Evolutionary conservation across 2,329 filamentous ascomycete species (phyloP).

Genomic region (Arthroderma uncinatum): DNA sequence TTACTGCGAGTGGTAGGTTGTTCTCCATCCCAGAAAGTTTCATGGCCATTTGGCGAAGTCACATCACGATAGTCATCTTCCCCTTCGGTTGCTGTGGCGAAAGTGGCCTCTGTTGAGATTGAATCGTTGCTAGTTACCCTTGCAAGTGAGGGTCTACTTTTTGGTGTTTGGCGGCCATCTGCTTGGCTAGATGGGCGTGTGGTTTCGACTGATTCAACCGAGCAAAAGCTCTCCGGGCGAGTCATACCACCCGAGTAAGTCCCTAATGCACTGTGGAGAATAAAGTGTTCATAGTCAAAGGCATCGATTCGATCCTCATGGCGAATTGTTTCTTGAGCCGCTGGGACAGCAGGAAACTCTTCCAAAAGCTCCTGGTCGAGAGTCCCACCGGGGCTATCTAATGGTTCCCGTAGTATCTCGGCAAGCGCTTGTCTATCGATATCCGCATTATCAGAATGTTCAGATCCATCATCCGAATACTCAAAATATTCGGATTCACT

Average conservation of each 20-base stretch:
- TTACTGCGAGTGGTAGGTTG: not conserved
- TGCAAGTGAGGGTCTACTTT: slow-evolving; percentile 24
- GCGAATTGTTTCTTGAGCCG: slow-evolving; percentile 49
- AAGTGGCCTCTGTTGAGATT: slow-evolving; percentile 50
- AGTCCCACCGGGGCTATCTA: slow-evolving; percentile 27
- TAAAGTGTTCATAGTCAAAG: slow-evolving; percentile 95
- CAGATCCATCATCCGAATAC: slow-evolving; percentile 13
- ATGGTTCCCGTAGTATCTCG: slow-evolving; percentile 40
- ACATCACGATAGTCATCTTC: slow-evolving; percentile 27
- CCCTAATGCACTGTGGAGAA: slow-evolving; percentile 83
- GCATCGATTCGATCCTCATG: slow-evolving; percentile 92
- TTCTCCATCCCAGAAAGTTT: not conserved
- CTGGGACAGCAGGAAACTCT: slow-evolving; percentile 24
- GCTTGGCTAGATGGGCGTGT: slow-evolving; percentile 26
- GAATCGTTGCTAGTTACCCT: slow-evolving; percentile 50
- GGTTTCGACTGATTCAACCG: slow-evolving; percentile 42
- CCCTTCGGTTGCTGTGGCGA: slow-evolving; percentile 52
- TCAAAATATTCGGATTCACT: slow-evolving; percentile 32
- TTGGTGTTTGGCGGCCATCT: slow-evolving; percentile 13
- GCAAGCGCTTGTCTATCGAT: slow-evolving; percentile 55
- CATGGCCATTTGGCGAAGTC: not conserved
- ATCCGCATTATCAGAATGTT: slow-evolving; percentile 24
- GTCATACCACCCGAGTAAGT: slow-evolving; percentile 34
- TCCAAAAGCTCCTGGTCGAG: slow-evolving; percentile 22
- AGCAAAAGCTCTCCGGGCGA: slow-evolving; percentile 26